Conservation (phyloP, 176 grass and related monocot species). For the Zoysia japonica region DNA sequence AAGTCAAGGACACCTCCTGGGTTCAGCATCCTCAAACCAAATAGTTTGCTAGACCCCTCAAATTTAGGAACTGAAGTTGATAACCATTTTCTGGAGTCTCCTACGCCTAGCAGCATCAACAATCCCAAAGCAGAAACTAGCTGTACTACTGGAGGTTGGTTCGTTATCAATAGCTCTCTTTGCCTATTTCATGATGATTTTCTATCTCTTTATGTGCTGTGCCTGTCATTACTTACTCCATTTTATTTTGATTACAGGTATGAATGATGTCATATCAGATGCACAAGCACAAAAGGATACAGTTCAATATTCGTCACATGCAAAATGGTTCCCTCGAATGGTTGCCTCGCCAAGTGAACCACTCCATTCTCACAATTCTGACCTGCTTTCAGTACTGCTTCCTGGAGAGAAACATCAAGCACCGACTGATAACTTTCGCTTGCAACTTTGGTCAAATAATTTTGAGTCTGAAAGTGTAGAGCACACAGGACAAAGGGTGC, state of each 20-base stretch:
- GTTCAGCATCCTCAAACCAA: slow-evolving; percentile 59
- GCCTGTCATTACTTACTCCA: not conserved
- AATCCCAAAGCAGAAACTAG: slow-evolving; percentile 44
- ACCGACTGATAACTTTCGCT: slow-evolving; percentile 42
- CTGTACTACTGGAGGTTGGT: slow-evolving; percentile 66
- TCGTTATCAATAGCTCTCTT: slow-evolving; percentile 17
- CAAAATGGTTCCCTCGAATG: slow-evolving; percentile 55
- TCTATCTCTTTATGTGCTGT: not conserved
- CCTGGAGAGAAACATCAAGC: slow-evolving; percentile 59
- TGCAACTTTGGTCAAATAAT: slow-evolving; percentile 55
- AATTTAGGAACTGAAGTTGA: slow-evolving; percentile 56
- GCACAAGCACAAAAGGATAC: slow-evolving; percentile 47
- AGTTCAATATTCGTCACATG: slow-evolving; percentile 46
- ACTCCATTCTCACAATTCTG: slow-evolving; percentile 59
- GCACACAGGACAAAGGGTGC: slow-evolving; percentile 45
- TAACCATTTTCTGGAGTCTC: slow-evolving; percentile 70
- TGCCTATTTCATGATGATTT: slow-evolving; percentile 14
- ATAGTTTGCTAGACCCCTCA: slow-evolving; percentile 38
- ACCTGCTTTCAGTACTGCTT: slow-evolving; percentile 69
- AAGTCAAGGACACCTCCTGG: slow-evolving; percentile 85
- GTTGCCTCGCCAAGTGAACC: slow-evolving; percentile 49
- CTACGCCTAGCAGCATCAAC: slow-evolving; percentile 58
- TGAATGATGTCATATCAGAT: slow-evolving; percentile 51
- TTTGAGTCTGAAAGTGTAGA: slow-evolving; percentile 45
- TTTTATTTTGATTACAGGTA: slow-evolving; percentile 46